Conservation (phyloP, 768 basidiomycete genomes). For the Tylopilus subfusipes region DNA sequence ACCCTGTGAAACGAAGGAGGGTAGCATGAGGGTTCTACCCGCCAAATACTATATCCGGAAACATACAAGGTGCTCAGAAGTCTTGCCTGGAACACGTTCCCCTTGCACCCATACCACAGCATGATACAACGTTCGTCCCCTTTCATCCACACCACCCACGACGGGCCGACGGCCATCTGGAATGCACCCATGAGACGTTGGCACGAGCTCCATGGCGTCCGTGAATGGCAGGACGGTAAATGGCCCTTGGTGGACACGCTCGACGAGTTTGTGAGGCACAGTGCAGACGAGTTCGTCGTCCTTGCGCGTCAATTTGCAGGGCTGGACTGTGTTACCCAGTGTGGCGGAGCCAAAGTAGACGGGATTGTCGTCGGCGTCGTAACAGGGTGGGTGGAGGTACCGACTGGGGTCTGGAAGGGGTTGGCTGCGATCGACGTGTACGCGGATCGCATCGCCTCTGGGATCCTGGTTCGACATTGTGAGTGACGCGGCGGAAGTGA, state of each 20-base stretch:
- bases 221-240: constrained; percentile 8
- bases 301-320: constrained; percentile 7
- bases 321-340: neutral
- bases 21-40: neutral
- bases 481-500: neutral
- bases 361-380: neutral
- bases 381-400: constrained; percentile 9
- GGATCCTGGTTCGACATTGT: neutral
- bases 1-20: neutral
- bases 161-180: neutral
- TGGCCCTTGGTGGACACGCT: neutral
- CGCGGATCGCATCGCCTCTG: neutral
- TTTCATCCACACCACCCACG: neutral
- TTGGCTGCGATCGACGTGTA: constrained; percentile 1
- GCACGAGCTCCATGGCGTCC: constrained; percentile 1
- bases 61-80: constrained; percentile 8
- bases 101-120: neutral
- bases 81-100: neutral
- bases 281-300: neutral
- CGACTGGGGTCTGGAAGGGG: neutral
- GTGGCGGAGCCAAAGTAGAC: constrained; percentile 1
- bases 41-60: neutral
- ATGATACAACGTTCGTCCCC: neutral
- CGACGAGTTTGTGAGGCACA: neutral
- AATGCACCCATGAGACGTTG: neutral